Percentiles rank a stretch among this genome's conserved stretches.
Evolutionary conservation across 1,139 yeast species (phyloP).

Genomic region (Yamadazyma atlantica): DNA sequence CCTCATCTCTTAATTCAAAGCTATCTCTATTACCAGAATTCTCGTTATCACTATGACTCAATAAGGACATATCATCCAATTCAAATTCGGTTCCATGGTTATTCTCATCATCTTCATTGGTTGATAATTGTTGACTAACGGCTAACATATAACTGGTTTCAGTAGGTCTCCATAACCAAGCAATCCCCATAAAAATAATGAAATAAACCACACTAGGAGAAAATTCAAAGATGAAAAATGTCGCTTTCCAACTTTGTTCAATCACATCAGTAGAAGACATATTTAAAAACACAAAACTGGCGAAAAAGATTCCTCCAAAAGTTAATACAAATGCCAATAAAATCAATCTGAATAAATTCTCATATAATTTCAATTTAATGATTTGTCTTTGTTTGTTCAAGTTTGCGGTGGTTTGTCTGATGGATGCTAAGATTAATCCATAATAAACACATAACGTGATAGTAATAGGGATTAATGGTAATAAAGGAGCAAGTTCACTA

Average conservation of each 20-base stretch:
- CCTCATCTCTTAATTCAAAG: conserved; percentile 32
- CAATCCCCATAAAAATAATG: conserved; percentile 76
- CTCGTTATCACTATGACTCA: conserved; percentile 48
- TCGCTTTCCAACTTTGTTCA: conserved; percentile 88
- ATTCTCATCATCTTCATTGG: conserved; percentile 56
- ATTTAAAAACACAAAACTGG: conserved; percentile 70
- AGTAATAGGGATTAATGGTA: conserved; percentile 67
- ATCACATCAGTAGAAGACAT: conserved; percentile 75
- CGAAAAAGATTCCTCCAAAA: conserved; percentile 60
- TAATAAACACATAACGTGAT: conserved; percentile 73
- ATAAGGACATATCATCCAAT: conserved; percentile 68
- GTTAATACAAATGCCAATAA: conserved; percentile 59
- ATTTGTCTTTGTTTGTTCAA: conserved; percentile 86
- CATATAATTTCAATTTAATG: conserved; percentile 86
- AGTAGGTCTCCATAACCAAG: conserved; percentile 97
- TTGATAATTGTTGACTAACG: conserved; percentile 88
- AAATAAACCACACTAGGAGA: conserved; percentile 94
- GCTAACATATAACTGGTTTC: conserved; percentile 94
- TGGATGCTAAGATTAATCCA: conserved; percentile 68
- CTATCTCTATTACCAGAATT: conserved; percentile 32
- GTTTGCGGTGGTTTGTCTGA: conserved; percentile 70
- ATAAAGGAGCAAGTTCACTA: conserved; percentile 27
- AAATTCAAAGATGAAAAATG: conserved; percentile 86
- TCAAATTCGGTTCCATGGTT: conserved; percentile 63
- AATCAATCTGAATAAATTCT: conserved; percentile 70